Evolutionary conservation across 257 asterid species (phyloP).

Genomic region (Scutellaria galericulata): DNA sequence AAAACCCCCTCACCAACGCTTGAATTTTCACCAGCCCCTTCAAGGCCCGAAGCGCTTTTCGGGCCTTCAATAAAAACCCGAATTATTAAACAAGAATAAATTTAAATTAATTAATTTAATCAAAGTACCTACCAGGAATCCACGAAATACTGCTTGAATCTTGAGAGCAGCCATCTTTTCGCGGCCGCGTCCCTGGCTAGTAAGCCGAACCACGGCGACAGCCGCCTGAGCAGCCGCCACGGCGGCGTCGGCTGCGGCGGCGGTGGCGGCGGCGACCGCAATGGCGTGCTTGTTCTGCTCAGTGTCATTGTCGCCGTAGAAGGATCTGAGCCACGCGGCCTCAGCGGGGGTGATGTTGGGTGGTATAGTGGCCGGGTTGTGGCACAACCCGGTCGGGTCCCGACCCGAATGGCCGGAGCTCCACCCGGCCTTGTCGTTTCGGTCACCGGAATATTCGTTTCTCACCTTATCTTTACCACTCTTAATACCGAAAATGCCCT

Average conservation of each 20-base stretch:
- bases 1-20: conserved; percentile 74
- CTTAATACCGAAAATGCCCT: conserved; percentile 55
- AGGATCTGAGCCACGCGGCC: conserved; percentile 77
- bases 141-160: conserved; percentile 74
- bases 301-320: conserved; percentile 49
- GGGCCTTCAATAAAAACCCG: conserved; percentile 55
- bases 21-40: conserved; percentile 85
- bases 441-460: conserved; percentile 35
- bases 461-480: conserved; percentile 32
- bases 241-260: conserved; percentile 88
- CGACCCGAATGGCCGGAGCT: conserved; percentile 24
- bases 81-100: too few species aligned
- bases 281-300: conserved; percentile 88
- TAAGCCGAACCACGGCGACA: conserved; percentile 70
- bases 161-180: conserved; percentile 66
- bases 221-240: conserved; percentile 90
- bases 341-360: conserved; percentile 82
- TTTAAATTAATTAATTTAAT: not conserved
- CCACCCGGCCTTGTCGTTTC: too few species aligned
- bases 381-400: conserved; percentile 42
- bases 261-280: conserved; percentile 92
- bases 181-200: conserved; percentile 65
- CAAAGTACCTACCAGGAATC: conserved; percentile 52
- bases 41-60: conserved; percentile 81
- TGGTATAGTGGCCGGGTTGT: conserved; percentile 61